These are phyloP conservation scores for Aureobasidium pullulans DNA, from an alignment of 2,329 filamentous ascomycete species.

Conservation along the genomic window DNA sequence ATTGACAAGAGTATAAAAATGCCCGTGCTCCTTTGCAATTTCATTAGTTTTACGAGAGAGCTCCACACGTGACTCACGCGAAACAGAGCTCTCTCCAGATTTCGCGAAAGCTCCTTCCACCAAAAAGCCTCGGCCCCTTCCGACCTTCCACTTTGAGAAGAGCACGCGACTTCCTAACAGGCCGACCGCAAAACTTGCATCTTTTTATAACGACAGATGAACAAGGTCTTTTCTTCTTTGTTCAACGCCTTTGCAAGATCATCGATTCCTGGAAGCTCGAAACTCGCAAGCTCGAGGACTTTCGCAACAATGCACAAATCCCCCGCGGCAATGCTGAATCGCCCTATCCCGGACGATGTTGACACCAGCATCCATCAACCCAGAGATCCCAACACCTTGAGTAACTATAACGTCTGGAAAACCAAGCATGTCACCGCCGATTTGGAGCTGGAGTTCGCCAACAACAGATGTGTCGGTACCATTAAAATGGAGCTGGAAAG, in stretches of 20 bases:
- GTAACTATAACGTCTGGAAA: conserved; percentile 84
- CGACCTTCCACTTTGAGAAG: conserved; percentile 10
- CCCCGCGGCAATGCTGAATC: conserved; percentile 16
- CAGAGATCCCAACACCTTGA: conserved; percentile 75
- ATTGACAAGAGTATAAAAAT: background rate
- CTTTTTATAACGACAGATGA: background rate
- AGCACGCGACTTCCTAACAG: conserved; percentile 2
- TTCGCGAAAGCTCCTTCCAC: background rate
- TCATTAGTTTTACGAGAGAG: background rate
- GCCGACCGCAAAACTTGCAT: background rate
- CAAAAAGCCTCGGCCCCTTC: conserved; percentile 1
- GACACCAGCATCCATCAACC: conserved; percentile 25
- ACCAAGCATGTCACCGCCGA: conserved; percentile 77
- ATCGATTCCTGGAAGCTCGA: background rate
- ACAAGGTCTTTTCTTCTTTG: background rate
- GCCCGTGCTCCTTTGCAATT: background rate
- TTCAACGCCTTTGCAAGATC: background rate
- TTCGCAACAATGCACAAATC: conserved; percentile 17
- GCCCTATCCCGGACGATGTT: conserved; percentile 12
- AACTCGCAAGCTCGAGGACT: background rate
- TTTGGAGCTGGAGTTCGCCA: conserved; percentile 76
- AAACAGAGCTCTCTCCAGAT: conserved; percentile 7
- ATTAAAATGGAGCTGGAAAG: conserved; percentile 72
- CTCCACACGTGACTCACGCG: conserved; percentile 9
- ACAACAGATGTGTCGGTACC: conserved; percentile 67